A percentile compares a stretch with the other conserved stretches of the same genome.
These are phyloP conservation scores for Cercospora sesami DNA, from an alignment of 2,329 filamentous ascomycete genomes.

Conservation along the genomic window DNA sequence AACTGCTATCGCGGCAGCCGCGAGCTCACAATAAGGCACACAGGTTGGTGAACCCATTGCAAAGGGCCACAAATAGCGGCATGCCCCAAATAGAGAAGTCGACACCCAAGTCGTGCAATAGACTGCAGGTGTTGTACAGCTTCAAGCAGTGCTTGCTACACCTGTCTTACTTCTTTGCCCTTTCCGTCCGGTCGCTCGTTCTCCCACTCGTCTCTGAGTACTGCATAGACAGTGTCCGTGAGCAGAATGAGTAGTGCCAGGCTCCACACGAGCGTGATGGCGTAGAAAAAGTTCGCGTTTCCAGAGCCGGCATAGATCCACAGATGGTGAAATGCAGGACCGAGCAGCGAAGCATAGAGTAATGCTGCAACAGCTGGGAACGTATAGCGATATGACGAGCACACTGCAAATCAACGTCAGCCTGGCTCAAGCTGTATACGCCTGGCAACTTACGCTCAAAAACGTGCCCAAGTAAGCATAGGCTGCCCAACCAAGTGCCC, in stretches of 20 bases:
- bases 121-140: neutral
- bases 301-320: conserved; percentile 98
- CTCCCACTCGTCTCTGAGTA: conserved; percentile 91
- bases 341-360: conserved; percentile 83
- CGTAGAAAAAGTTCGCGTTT: conserved; percentile 99
- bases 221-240: conserved; percentile 83
- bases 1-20: neutral
- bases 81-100: neutral
- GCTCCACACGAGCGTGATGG: conserved; percentile 98
- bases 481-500: conserved; percentile 76
- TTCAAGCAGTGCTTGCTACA: conserved; percentile 41
- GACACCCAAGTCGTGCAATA: neutral
- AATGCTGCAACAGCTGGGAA: conserved; percentile 82
- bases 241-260: conserved; percentile 82
- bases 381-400: conserved; percentile 69
- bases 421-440: neutral
- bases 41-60: neutral
- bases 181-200: conserved; percentile 84
- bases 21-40: neutral
- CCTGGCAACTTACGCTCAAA: conserved; percentile 66
- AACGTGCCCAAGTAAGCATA: conserved; percentile 86
- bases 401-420: conserved; percentile 56
- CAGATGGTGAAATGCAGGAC: conserved; percentile 91
- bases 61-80: neutral
- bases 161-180: conserved; percentile 83